A percentile compares a stretch with the other conserved stretches of the same genome.
Evolutionary conservation across 2,329 filamentous ascomycete species (phyloP).

Genomic region (Septoria linicola): DNA sequence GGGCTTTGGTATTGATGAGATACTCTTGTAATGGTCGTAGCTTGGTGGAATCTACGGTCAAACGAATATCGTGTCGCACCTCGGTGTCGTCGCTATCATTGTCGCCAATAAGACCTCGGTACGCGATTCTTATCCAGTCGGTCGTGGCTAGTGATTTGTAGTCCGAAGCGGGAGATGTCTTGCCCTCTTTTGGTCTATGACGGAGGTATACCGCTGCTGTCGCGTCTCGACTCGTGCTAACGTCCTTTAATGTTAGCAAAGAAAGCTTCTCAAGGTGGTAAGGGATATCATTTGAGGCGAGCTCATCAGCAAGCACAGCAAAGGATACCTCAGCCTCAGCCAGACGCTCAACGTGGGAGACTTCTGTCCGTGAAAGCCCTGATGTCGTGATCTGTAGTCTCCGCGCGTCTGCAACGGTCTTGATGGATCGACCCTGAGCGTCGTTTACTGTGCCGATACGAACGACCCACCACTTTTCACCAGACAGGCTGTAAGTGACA

Average conservation of each 20-base stretch:
- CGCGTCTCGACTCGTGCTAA: slow-evolving; percentile 3
- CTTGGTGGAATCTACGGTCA: slow-evolving; percentile 38
- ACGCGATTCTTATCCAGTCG: slow-evolving; percentile 19
- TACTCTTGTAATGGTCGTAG: slow-evolving; percentile 42
- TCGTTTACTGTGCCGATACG: slow-evolving; percentile 52
- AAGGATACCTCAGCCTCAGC: slow-evolving; percentile 40
- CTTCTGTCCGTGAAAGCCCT: slow-evolving; percentile 21
- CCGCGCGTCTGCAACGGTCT: slow-evolving; percentile 25
- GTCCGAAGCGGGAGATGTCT: background rate
- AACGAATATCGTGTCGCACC: slow-evolving; percentile 43
- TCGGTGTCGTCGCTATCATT: slow-evolving; percentile 10
- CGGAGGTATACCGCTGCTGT: slow-evolving; percentile 15
- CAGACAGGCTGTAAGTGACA: slow-evolving; percentile 66
- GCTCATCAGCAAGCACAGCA: slow-evolving; percentile 30
- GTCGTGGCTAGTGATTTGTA: slow-evolving; percentile 9
- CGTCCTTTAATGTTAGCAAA: slow-evolving; percentile 10
- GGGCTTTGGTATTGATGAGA: slow-evolving; percentile 41
- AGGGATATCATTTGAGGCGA: slow-evolving; percentile 25
- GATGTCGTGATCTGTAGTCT: slow-evolving; percentile 11
- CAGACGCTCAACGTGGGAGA: slow-evolving; percentile 40
- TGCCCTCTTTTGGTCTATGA: background rate
- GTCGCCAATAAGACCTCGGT: slow-evolving; percentile 4
- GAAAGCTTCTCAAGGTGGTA: slow-evolving; percentile 25
- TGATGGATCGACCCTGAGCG: slow-evolving; percentile 7
- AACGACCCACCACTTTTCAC: slow-evolving; percentile 77